Evolutionary conservation across 2,329 filamentous ascomycete species (phyloP).

Genomic region (Sphaerulina vaccinii): DNA sequence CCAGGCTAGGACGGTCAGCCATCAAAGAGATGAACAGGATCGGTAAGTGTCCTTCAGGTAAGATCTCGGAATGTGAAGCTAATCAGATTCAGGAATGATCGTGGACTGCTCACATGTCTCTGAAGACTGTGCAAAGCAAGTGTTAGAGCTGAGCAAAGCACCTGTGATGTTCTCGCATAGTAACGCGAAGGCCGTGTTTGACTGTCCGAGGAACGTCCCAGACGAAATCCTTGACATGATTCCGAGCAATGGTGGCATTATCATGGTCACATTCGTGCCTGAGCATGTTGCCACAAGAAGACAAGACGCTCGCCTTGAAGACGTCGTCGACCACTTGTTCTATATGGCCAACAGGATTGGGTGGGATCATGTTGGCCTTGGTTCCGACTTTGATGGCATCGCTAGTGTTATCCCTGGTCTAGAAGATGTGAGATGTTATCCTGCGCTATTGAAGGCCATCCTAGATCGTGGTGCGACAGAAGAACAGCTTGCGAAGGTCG

Average conservation of each 20-base stretch:
- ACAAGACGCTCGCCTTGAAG: constrained; percentile 36
- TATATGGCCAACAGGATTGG: constrained; percentile 31
- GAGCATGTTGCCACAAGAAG: constrained; percentile 37
- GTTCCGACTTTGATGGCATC: constrained; percentile 42
- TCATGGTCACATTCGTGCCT: constrained; percentile 45
- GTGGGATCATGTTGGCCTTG: constrained; percentile 42
- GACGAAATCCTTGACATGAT: constrained; percentile 42
- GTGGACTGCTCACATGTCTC: constrained; percentile 25
- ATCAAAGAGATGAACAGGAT: background rate
- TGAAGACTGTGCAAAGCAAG: constrained; percentile 22
- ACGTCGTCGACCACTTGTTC: constrained; percentile 39
- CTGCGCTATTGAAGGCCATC: constrained; percentile 37
- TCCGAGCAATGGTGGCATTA: constrained; percentile 41
- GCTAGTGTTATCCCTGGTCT: constrained; percentile 29
- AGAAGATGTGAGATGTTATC: constrained; percentile 41
- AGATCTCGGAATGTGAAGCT: background rate
- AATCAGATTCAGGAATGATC: constrained; percentile 23
- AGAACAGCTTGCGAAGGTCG: constrained; percentile 40
- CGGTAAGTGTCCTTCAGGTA: too few relatives aligned
- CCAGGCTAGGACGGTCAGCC: background rate
- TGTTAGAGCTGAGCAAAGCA: constrained; percentile 26
- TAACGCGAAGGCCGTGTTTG: background rate
- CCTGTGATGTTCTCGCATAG: constrained; percentile 27
- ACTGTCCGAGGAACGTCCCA: constrained; percentile 35
- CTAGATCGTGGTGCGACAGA: constrained; percentile 43